A percentile compares a stretch with the other conserved stretches of the same genome.
Conservation (phyloP, 1,284 basidiomycete genomes). For the Apiotrichum porosum region DNA sequence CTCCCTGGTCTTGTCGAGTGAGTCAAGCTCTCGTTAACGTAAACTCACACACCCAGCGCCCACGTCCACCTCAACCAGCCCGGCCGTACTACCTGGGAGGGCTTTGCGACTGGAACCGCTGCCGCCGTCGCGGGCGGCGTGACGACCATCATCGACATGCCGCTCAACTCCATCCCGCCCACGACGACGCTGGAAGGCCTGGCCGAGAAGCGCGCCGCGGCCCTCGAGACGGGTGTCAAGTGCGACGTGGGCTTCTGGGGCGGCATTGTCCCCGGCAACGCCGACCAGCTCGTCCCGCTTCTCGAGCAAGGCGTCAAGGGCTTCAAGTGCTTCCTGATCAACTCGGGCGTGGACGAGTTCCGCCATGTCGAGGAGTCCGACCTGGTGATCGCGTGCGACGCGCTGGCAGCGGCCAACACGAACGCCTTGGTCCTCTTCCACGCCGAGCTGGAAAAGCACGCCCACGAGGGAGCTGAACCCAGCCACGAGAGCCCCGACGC, state of each 20-base stretch:
- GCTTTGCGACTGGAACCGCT: slow-evolving; percentile 80
- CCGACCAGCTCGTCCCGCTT: slow-evolving; percentile 54
- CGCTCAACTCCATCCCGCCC: slow-evolving; percentile 88
- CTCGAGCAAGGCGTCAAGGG: slow-evolving; percentile 76
- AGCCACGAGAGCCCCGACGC: slow-evolving; percentile 10
- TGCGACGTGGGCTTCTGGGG: slow-evolving; percentile 93
- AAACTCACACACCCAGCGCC: slow-evolving; percentile 48
- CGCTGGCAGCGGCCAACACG: slow-evolving; percentile 53
- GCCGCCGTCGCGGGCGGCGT: slow-evolving; percentile 86
- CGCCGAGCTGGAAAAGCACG: slow-evolving; percentile 66
- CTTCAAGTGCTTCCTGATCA: slow-evolving; percentile 92
- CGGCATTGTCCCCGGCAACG: slow-evolving; percentile 82
- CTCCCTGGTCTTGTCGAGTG: slow-evolving; percentile 83
- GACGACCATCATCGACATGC: slow-evolving; percentile 91
- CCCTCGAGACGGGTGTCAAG: slow-evolving; percentile 52
- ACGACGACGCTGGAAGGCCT: slow-evolving; percentile 78
- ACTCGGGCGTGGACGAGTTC: slow-evolving; percentile 94
- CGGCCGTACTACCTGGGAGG: slow-evolving; percentile 75
- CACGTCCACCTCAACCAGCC: slow-evolving; percentile 94
- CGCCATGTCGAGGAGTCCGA: slow-evolving; percentile 73
- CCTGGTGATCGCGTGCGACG: slow-evolving; percentile 62
- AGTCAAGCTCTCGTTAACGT: slow-evolving; percentile 34
- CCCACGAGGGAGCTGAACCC: slow-evolving; percentile 10
- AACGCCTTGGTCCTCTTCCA: slow-evolving; percentile 77
- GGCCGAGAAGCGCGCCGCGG: slow-evolving; percentile 63